Conservation (phyloP, 257 asterid species). For the Solanum tarijense region DNA sequence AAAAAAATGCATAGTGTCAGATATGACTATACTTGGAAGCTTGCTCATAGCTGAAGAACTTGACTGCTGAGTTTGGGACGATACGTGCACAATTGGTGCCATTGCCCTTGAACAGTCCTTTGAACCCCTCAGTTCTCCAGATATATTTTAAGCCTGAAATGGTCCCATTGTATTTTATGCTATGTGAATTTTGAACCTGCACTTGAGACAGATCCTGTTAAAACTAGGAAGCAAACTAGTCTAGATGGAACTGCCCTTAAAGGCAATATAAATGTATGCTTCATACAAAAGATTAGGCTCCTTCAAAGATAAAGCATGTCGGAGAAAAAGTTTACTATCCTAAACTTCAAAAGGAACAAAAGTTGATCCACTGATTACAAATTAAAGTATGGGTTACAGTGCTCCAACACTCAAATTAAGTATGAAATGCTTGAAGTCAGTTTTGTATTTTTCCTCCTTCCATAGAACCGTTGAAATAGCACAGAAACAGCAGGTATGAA, state of each 20-base stretch:
- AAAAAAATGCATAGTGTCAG: not conserved
- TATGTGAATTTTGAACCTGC: slow-evolving; percentile 94
- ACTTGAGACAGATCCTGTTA: slow-evolving; percentile 3
- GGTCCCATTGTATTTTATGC: slow-evolving; percentile 70
- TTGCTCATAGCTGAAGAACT: slow-evolving; percentile 99
- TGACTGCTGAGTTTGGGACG: slow-evolving; percentile 93
- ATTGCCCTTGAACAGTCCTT: slow-evolving; percentile 81
- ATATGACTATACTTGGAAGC: slow-evolving; percentile 75
- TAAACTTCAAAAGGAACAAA: not conserved
- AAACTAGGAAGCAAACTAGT: not conserved
- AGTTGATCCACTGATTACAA: not conserved
- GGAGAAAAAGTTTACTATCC: not conserved
- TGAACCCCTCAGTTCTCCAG: slow-evolving; percentile 74
- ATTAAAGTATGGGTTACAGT: not conserved
- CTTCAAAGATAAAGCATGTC: not conserved
- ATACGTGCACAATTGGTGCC: slow-evolving; percentile 93
- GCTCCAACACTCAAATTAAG: not conserved
- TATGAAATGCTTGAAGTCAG: not conserved
- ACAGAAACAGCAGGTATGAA: not conserved
- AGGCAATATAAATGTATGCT: not conserved
- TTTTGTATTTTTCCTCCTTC: not conserved
- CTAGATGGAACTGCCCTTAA: not conserved
- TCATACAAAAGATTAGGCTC: not conserved
- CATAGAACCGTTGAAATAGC: not conserved
- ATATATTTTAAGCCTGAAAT: slow-evolving; percentile 78